Percentiles rank a stretch among this genome's conserved stretches.
Conservation (phyloP, 495 filamentous ascomycete species). For the Neurospora intermedia region DNA sequence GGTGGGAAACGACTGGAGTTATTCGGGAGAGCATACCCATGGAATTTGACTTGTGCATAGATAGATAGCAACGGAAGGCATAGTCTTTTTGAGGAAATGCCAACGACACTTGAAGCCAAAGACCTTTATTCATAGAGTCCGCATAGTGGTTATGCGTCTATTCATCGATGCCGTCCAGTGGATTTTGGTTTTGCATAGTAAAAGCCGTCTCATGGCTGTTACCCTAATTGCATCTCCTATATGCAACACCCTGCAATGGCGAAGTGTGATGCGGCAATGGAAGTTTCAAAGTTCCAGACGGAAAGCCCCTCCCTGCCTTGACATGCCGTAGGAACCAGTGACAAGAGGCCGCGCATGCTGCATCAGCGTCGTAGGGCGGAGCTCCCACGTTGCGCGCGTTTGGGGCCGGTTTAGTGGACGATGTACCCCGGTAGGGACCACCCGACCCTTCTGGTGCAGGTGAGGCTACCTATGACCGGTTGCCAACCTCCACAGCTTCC, state of each 20-base stretch:
- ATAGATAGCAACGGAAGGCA: neutral
- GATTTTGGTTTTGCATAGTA: neutral
- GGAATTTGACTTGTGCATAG: neutral
- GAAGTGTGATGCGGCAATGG: neutral
- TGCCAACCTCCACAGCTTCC: neutral
- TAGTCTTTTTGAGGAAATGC: neutral
- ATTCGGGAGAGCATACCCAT: neutral
- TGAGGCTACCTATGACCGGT: neutral
- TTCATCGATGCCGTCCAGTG: neutral
- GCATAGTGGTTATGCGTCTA: neutral
- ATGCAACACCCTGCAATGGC: neutral
- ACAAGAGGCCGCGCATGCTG: neutral
- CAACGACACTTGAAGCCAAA: neutral
- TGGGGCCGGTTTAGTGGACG: neutral
- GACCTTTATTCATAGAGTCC: neutral
- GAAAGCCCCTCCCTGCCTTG: constrained; percentile 1
- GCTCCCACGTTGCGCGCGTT: neutral
- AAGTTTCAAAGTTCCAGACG: neutral
- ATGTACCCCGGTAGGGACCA: neutral
- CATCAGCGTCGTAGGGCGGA: neutral
- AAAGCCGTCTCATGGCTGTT: neutral
- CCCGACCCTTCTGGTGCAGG: neutral
- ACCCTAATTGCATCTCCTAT: neutral
- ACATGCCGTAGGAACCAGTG: neutral
- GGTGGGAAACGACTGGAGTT: neutral